Evolutionary conservation across 495 filamentous ascomycete species (phyloP).

Genomic region (Aspergillus hancockii): DNA sequence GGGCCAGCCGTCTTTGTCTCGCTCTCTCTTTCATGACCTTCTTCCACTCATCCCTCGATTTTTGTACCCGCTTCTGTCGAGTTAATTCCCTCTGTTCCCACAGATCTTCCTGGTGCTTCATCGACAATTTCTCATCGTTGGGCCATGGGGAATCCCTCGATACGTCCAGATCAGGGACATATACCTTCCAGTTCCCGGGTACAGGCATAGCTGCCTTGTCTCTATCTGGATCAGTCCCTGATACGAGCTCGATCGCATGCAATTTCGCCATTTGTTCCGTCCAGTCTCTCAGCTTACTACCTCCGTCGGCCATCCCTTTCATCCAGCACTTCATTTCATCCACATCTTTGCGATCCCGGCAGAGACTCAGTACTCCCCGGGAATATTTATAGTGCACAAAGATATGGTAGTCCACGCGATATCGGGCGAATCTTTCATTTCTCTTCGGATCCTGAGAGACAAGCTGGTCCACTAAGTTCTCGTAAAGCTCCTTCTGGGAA

Average conservation of each 20-base stretch:
- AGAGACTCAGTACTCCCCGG: constrained; percentile 27
- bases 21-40: constrained; percentile 30
- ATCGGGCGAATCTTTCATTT: constrained; percentile 29
- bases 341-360: constrained; percentile 31
- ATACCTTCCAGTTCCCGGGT: neutral
- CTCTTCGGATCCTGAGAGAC: constrained; percentile 15
- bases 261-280: neutral
- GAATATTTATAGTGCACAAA: constrained; percentile 33
- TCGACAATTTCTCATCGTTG: constrained; percentile 19
- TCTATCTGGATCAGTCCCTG: neutral
- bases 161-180: neutral
- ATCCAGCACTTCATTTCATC: constrained; percentile 29
- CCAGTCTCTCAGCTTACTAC: constrained; percentile 1
- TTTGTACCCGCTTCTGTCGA: constrained; percentile 19
- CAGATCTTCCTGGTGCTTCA: constrained; percentile 23
- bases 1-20: constrained; percentile 17
- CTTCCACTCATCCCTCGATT: constrained; percentile 25
- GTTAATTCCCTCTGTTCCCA: constrained; percentile 25
- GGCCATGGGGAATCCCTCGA: constrained; percentile 20
- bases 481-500: constrained; percentile 25
- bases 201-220: too few species aligned
- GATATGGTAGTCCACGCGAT: constrained; percentile 38
- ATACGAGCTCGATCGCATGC: neutral
- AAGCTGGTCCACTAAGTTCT: constrained; percentile 14
- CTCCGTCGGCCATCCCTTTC: constrained; percentile 17